These are phyloP conservation scores for Bolboschoenoplectus hybrid DNA, from an alignment of 202 grass and related monocot species.

Conservation along the genomic window DNA sequence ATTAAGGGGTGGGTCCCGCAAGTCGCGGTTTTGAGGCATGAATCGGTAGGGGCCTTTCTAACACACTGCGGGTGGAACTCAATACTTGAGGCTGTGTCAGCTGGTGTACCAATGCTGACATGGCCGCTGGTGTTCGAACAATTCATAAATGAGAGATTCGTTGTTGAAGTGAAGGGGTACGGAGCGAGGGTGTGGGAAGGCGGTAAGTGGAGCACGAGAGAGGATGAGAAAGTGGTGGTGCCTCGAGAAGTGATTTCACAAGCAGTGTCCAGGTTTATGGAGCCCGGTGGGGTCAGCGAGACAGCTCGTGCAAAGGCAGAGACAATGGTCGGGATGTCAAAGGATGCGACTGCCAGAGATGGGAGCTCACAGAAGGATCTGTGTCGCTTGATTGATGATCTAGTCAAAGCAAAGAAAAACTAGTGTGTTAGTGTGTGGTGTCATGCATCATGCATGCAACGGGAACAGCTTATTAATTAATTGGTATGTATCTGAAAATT, in stretches of 20 bases:
- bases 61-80: slow-evolving; percentile 67
- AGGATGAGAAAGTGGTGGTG: slow-evolving; percentile 37
- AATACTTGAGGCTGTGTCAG: slow-evolving; percentile 35
- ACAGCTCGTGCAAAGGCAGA: slow-evolving; percentile 22
- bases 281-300: not conserved
- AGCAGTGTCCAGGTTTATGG: slow-evolving; percentile 42
- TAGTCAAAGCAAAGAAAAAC: slow-evolving; percentile 29
- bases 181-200: slow-evolving; percentile 47
- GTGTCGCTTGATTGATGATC: slow-evolving; percentile 35
- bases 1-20: slow-evolving; percentile 58
- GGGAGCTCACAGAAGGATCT: slow-evolving; percentile 45
- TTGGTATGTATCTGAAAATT: no score
- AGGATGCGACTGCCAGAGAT: slow-evolving; percentile 16
- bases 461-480: not conserved
- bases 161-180: slow-evolving; percentile 48
- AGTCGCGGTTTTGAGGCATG: slow-evolving; percentile 44
- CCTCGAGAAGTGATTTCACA: slow-evolving; percentile 35
- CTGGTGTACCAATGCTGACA: slow-evolving; percentile 45
- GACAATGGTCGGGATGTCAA: slow-evolving; percentile 29
- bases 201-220: not conserved
- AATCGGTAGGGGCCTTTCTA: slow-evolving; percentile 47
- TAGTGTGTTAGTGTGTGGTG: no score
- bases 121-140: slow-evolving; percentile 64
- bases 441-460: not conserved
- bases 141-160: slow-evolving; percentile 59